Conservation (phyloP, 768 basidiomycete genomes). For the Fistulinella prunicolor region DNA sequence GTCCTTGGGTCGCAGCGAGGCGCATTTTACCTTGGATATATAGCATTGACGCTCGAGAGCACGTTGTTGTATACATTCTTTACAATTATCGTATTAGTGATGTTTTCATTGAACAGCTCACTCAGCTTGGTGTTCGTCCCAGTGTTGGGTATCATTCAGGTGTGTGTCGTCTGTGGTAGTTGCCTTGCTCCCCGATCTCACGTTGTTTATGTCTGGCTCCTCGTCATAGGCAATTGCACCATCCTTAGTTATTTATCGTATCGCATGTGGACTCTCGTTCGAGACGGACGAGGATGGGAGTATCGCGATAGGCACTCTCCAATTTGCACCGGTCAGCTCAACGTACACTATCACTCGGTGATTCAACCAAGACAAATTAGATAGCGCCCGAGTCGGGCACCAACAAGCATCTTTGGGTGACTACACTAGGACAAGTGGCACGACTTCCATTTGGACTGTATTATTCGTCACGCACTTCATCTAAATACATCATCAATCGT, state of each 20-base stretch:
- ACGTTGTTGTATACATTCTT: conserved; percentile 18
- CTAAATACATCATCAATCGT: too few relatives aligned
- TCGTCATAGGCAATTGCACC: neutral
- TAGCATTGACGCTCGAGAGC: conserved; percentile 27
- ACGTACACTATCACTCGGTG: too few relatives aligned
- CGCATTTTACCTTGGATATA: conserved; percentile 19
- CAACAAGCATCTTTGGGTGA: too few relatives aligned
- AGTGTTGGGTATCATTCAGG: conserved; percentile 18
- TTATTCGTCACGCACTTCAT: too few relatives aligned
- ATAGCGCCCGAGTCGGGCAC: too few relatives aligned
- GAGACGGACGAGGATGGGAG: too few relatives aligned
- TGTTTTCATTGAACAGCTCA: conserved; percentile 21
- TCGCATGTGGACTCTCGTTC: neutral
- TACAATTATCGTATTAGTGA: conserved; percentile 5
- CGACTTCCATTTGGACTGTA: too few relatives aligned
- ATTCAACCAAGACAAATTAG: too few relatives aligned
- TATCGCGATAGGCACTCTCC: too few relatives aligned
- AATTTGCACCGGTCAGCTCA: too few relatives aligned
- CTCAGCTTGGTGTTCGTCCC: conserved; percentile 23
- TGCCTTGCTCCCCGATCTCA: too few relatives aligned
- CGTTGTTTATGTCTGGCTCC: neutral
- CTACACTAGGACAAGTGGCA: too few relatives aligned
- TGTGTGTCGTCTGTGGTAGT: neutral
- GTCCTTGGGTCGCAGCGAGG: conserved; percentile 12
- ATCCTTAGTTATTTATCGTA: neutral